Conservation (phyloP, 805 yeast species). For the Saccharomycopsis microspora region DNA sequence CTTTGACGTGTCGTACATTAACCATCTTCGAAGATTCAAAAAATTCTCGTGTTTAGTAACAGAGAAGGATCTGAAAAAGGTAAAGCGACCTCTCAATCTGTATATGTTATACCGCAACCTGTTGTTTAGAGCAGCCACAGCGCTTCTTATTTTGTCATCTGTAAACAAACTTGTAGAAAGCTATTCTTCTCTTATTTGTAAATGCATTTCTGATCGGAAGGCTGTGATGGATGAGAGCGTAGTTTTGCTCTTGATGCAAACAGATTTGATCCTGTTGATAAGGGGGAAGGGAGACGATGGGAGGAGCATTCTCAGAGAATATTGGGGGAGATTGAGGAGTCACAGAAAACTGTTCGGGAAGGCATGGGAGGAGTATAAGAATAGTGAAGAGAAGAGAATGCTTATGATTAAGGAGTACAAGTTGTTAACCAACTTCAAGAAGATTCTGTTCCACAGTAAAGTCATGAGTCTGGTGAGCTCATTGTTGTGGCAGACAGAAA, state of each 20-base stretch:
- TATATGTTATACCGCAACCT: constrained; percentile 35
- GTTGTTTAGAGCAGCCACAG: constrained; percentile 30
- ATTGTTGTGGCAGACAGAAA: constrained; percentile 34
- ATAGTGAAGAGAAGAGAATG: not conserved
- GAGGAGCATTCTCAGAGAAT: not conserved
- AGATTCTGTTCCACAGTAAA: constrained; percentile 29
- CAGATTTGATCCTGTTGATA: not conserved
- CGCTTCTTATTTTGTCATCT: constrained; percentile 18
- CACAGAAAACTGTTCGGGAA: not conserved
- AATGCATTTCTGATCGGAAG: not conserved
- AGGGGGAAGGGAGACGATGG: too few species aligned
- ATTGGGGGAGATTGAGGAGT: not conserved
- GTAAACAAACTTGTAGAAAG: not conserved
- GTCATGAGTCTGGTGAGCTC: constrained; percentile 31
- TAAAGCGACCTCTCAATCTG: constrained; percentile 36
- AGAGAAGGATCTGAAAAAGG: constrained; percentile 16
- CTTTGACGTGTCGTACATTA: not conserved
- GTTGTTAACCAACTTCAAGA: constrained; percentile 9
- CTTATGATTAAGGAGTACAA: not conserved
- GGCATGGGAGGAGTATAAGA: not conserved
- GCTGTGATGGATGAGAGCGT: not conserved
- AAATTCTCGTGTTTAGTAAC: constrained; percentile 1
- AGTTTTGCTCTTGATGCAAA: not conserved
- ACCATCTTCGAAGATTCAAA: constrained; percentile 3
- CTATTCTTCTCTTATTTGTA: constrained; percentile 5